phyloP scores from a whole-genome alignment of 2,329 filamentous ascomycete species.

The Fusarium austroafricanum region DNA sequence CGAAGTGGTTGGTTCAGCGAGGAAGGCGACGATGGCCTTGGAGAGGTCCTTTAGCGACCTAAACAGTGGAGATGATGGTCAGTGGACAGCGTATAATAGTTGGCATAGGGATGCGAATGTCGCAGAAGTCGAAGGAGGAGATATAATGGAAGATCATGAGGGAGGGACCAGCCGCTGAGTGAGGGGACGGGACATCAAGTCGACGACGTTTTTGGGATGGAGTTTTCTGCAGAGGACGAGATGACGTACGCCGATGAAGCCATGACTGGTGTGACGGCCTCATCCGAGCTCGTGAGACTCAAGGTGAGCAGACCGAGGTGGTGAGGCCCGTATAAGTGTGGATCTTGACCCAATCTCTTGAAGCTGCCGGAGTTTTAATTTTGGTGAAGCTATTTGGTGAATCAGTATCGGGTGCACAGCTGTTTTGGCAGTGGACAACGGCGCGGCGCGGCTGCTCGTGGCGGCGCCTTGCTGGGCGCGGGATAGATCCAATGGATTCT shows the following conservation, averaged over 20 bases:
- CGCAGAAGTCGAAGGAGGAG: conserved; percentile 25
- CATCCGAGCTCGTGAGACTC: conserved; percentile 42
- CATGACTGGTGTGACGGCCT: conserved; percentile 45
- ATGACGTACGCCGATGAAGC: conserved; percentile 48
- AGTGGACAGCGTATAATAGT: conserved; percentile 22
- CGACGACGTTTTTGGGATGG: conserved; percentile 12
- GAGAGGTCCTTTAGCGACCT: conserved; percentile 71
- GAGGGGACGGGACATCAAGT: conserved; percentile 11
- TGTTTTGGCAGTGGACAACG: conserved; percentile 28
- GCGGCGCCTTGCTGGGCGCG: no score
- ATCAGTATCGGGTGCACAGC: conserved; percentile 25
- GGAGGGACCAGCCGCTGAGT: conserved; percentile 25
- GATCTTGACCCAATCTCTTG: conserved; percentile 23
- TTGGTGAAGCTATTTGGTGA: conserved; percentile 41
- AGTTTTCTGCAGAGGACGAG: conserved; percentile 39
- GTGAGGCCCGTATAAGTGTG: conserved; percentile 39
- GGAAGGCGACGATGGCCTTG: conserved; percentile 66
- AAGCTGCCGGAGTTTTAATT: conserved; percentile 21
- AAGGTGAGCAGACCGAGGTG: conserved; percentile 40
- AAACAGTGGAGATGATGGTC: conserved; percentile 38
- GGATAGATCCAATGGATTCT: no score
- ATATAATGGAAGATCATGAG: conserved; percentile 28
- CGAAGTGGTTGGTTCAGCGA: conserved; percentile 65
- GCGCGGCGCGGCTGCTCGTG: conserved; percentile 14
- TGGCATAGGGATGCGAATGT: conserved; percentile 21